Percentiles rank a stretch among this genome's conserved stretches.
These are phyloP conservation scores for Xylaria scruposa DNA, from an alignment of 495 filamentous ascomycete genomes.

Conservation along the genomic window DNA sequence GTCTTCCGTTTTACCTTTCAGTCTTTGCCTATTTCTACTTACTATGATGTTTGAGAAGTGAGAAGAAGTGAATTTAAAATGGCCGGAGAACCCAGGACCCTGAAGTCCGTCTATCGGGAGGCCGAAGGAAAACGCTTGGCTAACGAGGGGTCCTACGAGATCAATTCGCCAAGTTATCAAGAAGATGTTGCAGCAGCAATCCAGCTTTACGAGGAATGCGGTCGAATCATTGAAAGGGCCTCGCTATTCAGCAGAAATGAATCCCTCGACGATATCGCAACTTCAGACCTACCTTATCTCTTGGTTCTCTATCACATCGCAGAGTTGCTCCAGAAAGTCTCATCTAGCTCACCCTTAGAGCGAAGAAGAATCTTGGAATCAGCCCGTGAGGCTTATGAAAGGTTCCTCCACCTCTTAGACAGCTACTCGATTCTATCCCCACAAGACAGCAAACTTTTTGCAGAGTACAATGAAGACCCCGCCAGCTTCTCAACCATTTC, in stretches of 20 bases:
- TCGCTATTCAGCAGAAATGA: conserved; percentile 93
- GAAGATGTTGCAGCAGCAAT: conserved; percentile 71
- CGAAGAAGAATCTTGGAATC: conserved; percentile 68
- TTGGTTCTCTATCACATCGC: conserved; percentile 44
- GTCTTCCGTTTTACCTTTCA: background rate
- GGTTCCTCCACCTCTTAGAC: conserved; percentile 76
- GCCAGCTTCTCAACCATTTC: conserved; percentile 72
- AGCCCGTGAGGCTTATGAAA: conserved; percentile 74
- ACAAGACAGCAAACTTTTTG: conserved; percentile 73
- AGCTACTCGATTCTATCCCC: conserved; percentile 74
- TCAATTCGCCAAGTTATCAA: conserved; percentile 67
- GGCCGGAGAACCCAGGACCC: conserved; percentile 46
- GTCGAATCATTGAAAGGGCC: conserved; percentile 68
- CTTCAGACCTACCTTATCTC: conserved; percentile 77
- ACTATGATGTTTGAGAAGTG: background rate
- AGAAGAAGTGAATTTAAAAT: background rate
- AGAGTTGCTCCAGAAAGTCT: conserved; percentile 49
- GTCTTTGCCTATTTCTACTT: background rate
- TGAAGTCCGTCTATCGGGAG: conserved; percentile 57
- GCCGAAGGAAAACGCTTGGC: conserved; percentile 57
- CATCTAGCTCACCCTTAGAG: conserved; percentile 60
- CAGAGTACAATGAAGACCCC: conserved; percentile 70
- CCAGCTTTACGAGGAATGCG: conserved; percentile 73
- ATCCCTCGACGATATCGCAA: conserved; percentile 83
- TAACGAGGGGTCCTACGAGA: conserved; percentile 46